Evolutionary conservation across 202 grass and related monocot genomes (phyloP).

Genomic region (Schoenoplectus tabernaemontani): DNA sequence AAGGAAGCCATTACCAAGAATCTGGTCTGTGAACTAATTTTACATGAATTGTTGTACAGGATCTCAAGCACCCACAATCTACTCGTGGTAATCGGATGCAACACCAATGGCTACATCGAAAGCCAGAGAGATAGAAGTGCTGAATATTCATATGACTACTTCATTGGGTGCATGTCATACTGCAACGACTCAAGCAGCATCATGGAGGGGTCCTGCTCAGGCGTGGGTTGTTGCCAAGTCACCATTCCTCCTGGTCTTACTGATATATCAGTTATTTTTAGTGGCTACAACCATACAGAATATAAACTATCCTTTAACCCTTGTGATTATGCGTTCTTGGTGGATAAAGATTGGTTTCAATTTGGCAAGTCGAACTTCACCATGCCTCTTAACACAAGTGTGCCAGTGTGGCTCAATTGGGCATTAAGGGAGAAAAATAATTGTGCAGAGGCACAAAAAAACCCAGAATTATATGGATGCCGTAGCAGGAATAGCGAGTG

Average conservation of each 20-base stretch:
- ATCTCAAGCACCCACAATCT: conserved; percentile 15
- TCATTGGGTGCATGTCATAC: conserved; percentile 26
- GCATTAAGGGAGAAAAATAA: conserved; percentile 25
- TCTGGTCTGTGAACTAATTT: no score
- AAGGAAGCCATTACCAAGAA: no score
- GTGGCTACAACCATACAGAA: not conserved
- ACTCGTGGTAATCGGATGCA: conserved; percentile 13
- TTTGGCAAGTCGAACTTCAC: conserved; percentile 13
- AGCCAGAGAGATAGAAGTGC: not conserved
- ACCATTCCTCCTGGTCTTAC: conserved; percentile 14
- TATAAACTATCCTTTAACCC: conserved; percentile 10
- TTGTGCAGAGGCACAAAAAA: conserved; percentile 4
- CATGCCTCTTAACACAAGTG: not conserved
- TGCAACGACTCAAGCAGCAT: conserved; percentile 3
- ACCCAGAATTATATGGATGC: conserved; percentile 15
- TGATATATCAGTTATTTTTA: not conserved
- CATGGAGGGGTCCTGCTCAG: conserved; percentile 18
- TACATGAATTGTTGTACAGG: not conserved
- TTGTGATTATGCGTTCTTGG: conserved; percentile 36
- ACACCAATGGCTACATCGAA: not conserved
- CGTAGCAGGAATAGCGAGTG: conserved; percentile 19
- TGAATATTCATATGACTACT: not conserved
- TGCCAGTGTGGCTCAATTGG: conserved; percentile 45
- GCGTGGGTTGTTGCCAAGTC: conserved; percentile 34
- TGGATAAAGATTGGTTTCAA: not conserved